Percentiles rank a stretch among this genome's conserved stretches.
These are phyloP conservation scores for Botrytis cinerea DNA, from an alignment of 2,329 filamentous ascomycete species.

Conservation along the genomic window DNA sequence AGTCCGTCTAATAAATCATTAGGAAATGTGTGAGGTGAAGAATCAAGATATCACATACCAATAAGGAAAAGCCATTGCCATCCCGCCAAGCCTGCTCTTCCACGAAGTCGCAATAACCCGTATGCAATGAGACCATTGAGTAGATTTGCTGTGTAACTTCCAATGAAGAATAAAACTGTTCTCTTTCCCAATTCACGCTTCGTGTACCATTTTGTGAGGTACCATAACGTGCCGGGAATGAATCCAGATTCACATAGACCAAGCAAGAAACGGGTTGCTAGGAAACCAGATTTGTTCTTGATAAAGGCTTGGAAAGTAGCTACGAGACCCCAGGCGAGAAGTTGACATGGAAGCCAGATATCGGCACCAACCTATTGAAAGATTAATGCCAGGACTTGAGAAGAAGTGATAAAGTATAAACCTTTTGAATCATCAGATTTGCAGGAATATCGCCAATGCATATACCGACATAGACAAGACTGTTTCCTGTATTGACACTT, in stretches of 20 bases:
- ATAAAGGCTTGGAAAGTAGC: constrained; percentile 51
- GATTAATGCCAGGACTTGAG: background rate
- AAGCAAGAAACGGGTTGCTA: constrained; percentile 35
- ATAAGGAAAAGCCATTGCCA: constrained; percentile 57
- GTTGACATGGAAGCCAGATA: constrained; percentile 54
- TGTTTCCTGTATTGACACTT: constrained; percentile 20
- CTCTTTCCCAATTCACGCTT: constrained; percentile 18
- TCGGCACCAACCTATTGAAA: constrained; percentile 54
- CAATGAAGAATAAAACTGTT: constrained; percentile 22
- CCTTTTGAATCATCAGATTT: constrained; percentile 22
- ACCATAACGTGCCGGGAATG: constrained; percentile 51
- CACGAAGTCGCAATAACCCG: constrained; percentile 56
- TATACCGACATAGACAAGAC: constrained; percentile 21
- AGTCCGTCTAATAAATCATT: constrained; percentile 23
- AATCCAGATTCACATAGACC: constrained; percentile 49
- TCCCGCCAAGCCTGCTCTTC: constrained; percentile 52
- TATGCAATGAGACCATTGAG: constrained; percentile 47
- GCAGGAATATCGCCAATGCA: constrained; percentile 22
- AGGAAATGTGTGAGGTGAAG: constrained; percentile 30
- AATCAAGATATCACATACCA: background rate
- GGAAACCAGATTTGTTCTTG: constrained; percentile 43
- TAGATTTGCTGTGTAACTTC: constrained; percentile 17
- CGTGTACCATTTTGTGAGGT: constrained; percentile 20
- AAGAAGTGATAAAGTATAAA: background rate
- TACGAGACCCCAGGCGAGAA: constrained; percentile 56